Evolutionary conservation across 2,329 filamentous ascomycete genomes (phyloP).

Genomic region (Microsporum ferrugineum): DNA sequence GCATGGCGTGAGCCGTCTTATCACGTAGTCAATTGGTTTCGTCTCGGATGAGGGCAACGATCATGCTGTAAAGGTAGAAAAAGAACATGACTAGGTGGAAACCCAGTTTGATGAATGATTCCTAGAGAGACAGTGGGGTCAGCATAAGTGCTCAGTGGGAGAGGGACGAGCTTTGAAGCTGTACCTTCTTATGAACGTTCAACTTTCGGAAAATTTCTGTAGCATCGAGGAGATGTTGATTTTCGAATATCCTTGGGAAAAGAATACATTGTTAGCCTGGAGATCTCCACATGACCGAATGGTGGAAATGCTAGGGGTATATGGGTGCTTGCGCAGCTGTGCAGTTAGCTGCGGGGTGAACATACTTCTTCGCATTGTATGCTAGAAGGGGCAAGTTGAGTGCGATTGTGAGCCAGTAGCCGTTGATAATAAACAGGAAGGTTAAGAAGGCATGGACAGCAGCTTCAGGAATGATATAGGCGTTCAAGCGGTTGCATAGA

Average conservation of each 20-base stretch:
- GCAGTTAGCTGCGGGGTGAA: not conserved
- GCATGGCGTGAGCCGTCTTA: conserved; percentile 31
- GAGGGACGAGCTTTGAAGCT: conserved; percentile 4
- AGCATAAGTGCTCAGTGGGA: not conserved
- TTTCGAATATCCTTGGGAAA: conserved; percentile 71
- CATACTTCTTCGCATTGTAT: conserved; percentile 97
- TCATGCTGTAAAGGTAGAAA: conserved; percentile 99
- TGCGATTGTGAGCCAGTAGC: conserved; percentile 89
- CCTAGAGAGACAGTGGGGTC: conserved; percentile 42
- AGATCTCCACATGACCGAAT: not conserved
- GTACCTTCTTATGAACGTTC: conserved; percentile 96
- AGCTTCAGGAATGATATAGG: conserved; percentile 97
- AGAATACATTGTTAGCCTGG: conserved; percentile 15
- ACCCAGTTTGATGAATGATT: conserved; percentile 97
- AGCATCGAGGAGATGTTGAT: conserved; percentile 90
- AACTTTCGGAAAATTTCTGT: conserved; percentile 99
- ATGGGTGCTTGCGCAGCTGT: not conserved
- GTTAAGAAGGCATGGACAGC: conserved; percentile 95
- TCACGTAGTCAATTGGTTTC: conserved; percentile 61
- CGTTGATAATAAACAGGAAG: conserved; percentile 92
- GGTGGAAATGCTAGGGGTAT: not conserved
- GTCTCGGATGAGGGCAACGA: conserved; percentile 90
- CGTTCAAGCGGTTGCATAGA: conserved; percentile 99
- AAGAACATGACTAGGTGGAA: conserved; percentile 99
- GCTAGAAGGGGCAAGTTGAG: conserved; percentile 84